Evolutionary conservation across 331 rosid genomes (phyloP), one percentile per base, ranked within the genome.

Genomic region (Saraca asoca): DNA sequence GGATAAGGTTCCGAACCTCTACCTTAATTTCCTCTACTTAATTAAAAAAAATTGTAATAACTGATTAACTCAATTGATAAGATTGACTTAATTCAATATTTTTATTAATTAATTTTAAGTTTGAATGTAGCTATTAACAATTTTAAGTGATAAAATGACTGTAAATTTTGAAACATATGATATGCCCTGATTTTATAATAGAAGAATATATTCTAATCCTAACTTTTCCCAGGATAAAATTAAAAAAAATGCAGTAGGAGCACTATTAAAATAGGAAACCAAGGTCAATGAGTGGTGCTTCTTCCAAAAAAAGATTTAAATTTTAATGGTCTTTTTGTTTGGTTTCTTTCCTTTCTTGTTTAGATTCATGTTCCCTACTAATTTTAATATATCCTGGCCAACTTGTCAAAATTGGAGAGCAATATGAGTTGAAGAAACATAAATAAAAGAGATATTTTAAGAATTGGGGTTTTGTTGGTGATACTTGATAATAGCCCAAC

Each of bases 281-380:
- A 68, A 78, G 89, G 88, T 88, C 97, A 91, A 84, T 83, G 79
- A 68, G 77, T 75, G 81, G 57, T 71, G 78, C 78, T 79, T 82
- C 76, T 73, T 75, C 52, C 77, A 12, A 45, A 24, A 75, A 70
- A 72, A 75, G 68, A 58, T 74, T 62, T 80, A 75, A 78, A 78
- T 67, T 48, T 44, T 64, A 50, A 29, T 42, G 53, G 17, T 70
- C 64, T 71, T 80, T 78, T 70, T 58, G 76, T 81, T 82, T 76
- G 81, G 58, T 82, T 76, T 62, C 50, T 76, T 73, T 59, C 75
- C 37, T 80, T 73, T 76, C 55, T 62, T 51, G 58, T 70, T 77
- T 72, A 68, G 69, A 14, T 69, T 77, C 76, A 68, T 24, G 62
- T 75, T 59, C 71, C 46, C 59, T 14, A 13, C 29, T 72, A 18